Base-by-base conservation (phyloP, 2,329 filamentous ascomycete species). In the Monosporascus ibericus region DNA sequence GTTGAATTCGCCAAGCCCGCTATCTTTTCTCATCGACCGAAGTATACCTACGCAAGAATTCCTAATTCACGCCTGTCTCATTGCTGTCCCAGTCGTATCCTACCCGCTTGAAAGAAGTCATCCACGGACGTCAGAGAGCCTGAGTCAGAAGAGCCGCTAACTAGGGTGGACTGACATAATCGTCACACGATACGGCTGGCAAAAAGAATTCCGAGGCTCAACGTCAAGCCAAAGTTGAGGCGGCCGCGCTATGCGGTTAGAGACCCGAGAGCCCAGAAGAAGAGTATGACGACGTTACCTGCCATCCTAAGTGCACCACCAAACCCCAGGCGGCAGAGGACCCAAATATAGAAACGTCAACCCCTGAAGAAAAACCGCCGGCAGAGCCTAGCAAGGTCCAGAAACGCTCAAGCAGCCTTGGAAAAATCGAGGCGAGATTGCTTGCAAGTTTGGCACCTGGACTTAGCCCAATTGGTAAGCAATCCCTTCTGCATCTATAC, bases 261-360 rank as follows among this genome's bases (percentile, higher is more conserved):
- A 49, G 50, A 51, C 54, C 54, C 24, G 57, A 60, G 14, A 56
- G 54, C 22, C 54, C 53, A n/a, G 55, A 58, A 44, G 53, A 51
- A 3, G 55, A 58, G 40, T 14, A 50, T 3, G 56, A 58, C 11
- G 57, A 60, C 20, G 44, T 60, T 34, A 44, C 50, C 6, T 46
- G 15, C 15, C 42, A 46, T 27, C 34, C 14, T 36, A 30, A 40
- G 20, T 20, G 44, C 47, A 22, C 15, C 18, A 24, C 20, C 17
- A 17, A 46, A 6, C 40, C 22, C 6, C 30, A 18, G 27, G 39
- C 17, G 9, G 2, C 38, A n/a, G n/a, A 14, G 39, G 25, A 27
- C 15, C 3, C 20, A 24, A 44, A 9, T 7, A 17, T 7, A 25
- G 46, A 48, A 34, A 11, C 36, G 9, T 38, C 48, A 6, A 25